phyloP scores from a whole-genome alignment of 768 basidiomycete genomes.

The Auricularia cornea region DNA sequence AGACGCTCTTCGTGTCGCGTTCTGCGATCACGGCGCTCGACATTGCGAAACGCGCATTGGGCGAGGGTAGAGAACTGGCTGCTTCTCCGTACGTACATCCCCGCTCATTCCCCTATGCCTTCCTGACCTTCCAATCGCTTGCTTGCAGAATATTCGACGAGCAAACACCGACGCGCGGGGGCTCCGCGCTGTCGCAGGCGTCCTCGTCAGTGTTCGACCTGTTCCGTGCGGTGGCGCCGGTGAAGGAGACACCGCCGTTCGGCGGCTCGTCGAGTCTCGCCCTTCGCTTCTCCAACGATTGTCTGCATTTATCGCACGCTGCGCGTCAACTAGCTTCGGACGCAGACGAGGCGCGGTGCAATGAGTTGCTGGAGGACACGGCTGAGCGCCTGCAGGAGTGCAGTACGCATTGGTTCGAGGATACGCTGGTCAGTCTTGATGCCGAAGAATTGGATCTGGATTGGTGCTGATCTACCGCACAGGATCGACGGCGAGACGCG shows the following conservation, averaged over 20 bases:
- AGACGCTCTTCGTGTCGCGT: conserved; percentile 53
- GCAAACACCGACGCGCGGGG: not conserved
- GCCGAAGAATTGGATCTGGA: not conserved
- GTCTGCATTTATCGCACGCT: conserved; percentile 42
- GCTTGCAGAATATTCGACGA: conserved; percentile 6
- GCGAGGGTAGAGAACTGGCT: conserved; percentile 59
- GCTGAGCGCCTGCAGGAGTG: conserved; percentile 42
- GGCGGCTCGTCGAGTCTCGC: conserved; percentile 40
- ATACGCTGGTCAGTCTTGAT: conserved; percentile 49
- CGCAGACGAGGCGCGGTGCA: conserved; percentile 28
- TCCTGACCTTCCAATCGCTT: too few species aligned
- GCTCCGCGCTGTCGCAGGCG: conserved; percentile 44
- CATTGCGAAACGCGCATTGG: conserved; percentile 52
- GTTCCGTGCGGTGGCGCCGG: conserved; percentile 70
- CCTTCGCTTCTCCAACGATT: conserved; percentile 81
- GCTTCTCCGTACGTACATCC: conserved; percentile 37
- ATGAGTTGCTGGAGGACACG: conserved; percentile 44
- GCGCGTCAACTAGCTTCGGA: conserved; percentile 36
- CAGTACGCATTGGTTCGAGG: conserved; percentile 63
- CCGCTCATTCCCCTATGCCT: too few species aligned
- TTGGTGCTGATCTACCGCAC: not conserved
- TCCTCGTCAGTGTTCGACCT: conserved; percentile 66
- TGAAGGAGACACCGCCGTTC: conserved; percentile 43
- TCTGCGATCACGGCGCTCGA: conserved; percentile 45
- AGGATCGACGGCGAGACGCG: conserved; percentile 43